Evolutionary conservation across 139 green algal genomes (phyloP), one percentile per base, ranked within the genome.

Genomic region (Edaphochlamys debaryana): DNA sequence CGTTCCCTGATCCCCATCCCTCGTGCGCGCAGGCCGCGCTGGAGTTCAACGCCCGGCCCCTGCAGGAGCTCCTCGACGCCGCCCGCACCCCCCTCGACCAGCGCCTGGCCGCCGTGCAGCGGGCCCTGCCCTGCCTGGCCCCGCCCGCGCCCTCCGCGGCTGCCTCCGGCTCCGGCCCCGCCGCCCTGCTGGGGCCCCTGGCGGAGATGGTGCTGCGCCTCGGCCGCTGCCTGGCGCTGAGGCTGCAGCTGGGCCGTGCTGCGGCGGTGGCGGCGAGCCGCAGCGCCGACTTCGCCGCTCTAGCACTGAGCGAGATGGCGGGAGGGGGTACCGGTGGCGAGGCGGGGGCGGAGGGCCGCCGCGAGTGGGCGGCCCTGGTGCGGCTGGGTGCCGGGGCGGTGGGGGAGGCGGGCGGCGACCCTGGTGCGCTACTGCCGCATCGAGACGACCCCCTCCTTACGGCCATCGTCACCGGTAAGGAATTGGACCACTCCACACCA

Each of bases 271-370:
- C 76, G 9, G 76, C 76, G 6, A 41, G 64, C 11, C 62, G 64
- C 11, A 30, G 42, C 25, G 63, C 63, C 27, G 76, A 73, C 32
- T 82, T 82, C 32, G 32, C 70, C 4, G 42, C 45, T 3, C 42
- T 74, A n/a, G 76, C 76, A 27, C 42, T 82, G 42, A 42, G 45
- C 9, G 76, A 82, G 76, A 66, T 82, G 63, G 63, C 76, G 4
- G 37, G 70, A 48, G 1, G 45, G 40, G 15, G 50, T 27, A 68
- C 15, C 7, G 62, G 36, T 32, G 71, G 1, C 4, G 52, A n/a
- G 2, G 52, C 58, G 22, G 25, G 8, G 15, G 56, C 22, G 62
- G 62, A 30, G 4, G 73, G 40, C 17, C 73, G 41, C 7, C 60
- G 62, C 22, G n/a, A 71, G 60, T 81, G 75, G 75, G n/a, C 27